Percentiles rank a stretch among this genome's conserved stretches.
Conservation (phyloP, 2,329 filamentous ascomycete species). For the Fusarium acutatum region DNA sequence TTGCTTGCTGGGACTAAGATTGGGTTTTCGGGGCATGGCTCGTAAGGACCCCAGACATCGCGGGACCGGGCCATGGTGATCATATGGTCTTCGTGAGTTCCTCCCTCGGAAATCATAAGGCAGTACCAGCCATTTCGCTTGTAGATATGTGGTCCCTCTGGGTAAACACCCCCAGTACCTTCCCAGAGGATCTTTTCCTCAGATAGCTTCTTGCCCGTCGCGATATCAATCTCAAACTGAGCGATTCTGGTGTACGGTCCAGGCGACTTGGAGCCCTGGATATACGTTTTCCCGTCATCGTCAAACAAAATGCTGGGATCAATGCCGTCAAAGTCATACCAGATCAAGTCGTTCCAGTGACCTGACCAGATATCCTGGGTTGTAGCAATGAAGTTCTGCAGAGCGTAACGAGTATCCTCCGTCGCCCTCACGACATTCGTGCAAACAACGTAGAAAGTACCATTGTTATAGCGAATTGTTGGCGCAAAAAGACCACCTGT, state of each 20-base stretch:
- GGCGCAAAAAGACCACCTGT: conserved; percentile 2
- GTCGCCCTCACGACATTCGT: conserved; percentile 2
- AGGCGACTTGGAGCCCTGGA: conserved; percentile 7
- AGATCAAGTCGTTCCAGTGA: not conserved
- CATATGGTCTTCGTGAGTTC: conserved; percentile 12
- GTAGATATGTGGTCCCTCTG: conserved; percentile 6
- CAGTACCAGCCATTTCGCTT: conserved; percentile 17
- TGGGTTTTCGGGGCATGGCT: not conserved
- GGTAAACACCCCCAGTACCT: not conserved
- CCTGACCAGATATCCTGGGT: conserved; percentile 12
- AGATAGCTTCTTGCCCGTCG: not conserved
- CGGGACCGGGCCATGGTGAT: conserved; percentile 12
- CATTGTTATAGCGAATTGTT: not conserved
- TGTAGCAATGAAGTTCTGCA: not conserved
- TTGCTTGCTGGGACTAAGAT: not conserved
- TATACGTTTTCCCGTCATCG: not conserved
- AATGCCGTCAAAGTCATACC: conserved; percentile 3
- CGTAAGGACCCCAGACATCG: conserved; percentile 4
- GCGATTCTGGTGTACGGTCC: not conserved
- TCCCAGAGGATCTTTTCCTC: conserved; percentile 8
- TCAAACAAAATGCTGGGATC: conserved; percentile 4
- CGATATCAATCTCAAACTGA: not conserved
- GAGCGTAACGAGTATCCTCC: not conserved
- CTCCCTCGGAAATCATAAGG: conserved; percentile 2
- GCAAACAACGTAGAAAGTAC: conserved; percentile 7